Conservation (phyloP, 2,329 filamentous ascomycete species). For the Aspergillus sp. region DNA sequence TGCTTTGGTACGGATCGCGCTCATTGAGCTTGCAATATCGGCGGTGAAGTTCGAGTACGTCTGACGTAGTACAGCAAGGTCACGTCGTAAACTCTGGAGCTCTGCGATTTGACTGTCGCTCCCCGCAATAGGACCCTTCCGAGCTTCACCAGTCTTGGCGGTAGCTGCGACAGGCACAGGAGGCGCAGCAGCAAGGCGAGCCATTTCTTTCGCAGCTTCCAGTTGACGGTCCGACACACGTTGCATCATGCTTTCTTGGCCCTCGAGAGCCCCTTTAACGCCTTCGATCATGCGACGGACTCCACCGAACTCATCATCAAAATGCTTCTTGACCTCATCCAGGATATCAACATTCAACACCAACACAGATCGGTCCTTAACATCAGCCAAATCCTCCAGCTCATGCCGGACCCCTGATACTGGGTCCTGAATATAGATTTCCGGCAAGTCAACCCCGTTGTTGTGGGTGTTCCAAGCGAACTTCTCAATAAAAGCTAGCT, state of each 20-base stretch:
- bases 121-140: conserved; percentile 32
- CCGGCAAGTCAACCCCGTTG: conserved; percentile 87
- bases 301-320: conserved; percentile 84
- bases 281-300: conserved; percentile 82
- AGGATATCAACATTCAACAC: conserved; percentile 90
- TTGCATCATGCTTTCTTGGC: conserved; percentile 79
- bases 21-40: conserved; percentile 87
- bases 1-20: conserved; percentile 77
- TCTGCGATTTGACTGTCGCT: conserved; percentile 70
- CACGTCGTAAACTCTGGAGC: conserved; percentile 77
- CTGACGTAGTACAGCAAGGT: conserved; percentile 87
- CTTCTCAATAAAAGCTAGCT: conserved; percentile 97
- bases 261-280: conserved; percentile 78
- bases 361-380: conserved; percentile 93
- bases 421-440: conserved; percentile 97
- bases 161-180: conserved; percentile 29
- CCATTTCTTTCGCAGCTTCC: conserved; percentile 84
- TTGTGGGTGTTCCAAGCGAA: conserved; percentile 98
- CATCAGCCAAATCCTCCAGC: conserved; percentile 85
- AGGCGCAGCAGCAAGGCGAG: conserved; percentile 60
- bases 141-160: conserved; percentile 27
- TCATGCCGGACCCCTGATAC: conserved; percentile 96
- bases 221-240: conserved; percentile 87
- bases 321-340: conserved; percentile 94
- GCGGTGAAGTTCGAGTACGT: conserved; percentile 90